Conservation (phyloP, 106 monocot species). For the Phalaenopsis aphrodite region DNA sequence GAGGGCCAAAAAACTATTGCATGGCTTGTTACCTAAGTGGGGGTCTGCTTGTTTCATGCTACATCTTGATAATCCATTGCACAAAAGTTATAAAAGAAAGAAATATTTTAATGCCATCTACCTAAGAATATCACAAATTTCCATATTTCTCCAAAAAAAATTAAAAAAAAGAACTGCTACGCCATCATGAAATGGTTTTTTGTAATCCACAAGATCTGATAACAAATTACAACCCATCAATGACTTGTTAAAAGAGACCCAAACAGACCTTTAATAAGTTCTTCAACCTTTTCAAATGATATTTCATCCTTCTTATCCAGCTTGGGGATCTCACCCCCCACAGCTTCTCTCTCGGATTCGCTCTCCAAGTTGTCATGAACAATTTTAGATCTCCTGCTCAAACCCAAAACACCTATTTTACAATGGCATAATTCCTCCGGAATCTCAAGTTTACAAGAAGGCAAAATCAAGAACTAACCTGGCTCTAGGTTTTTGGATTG, state of each 20-base stretch:
- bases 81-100: no score
- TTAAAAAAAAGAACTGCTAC: background rate
- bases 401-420: background rate
- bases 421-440: background rate
- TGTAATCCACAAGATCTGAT: background rate
- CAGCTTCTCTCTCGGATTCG: constrained; percentile 10
- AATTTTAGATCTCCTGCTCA: background rate
- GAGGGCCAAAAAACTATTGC: no score
- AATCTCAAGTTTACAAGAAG: background rate
- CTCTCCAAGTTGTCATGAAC: constrained; percentile 14
- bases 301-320: constrained; percentile 29
- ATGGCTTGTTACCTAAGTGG: no score
- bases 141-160: background rate
- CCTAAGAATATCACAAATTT: background rate
- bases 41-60: no score
- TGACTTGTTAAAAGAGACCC: background rate
- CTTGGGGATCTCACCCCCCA: constrained; percentile 17
- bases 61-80: no score
- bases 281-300: constrained; percentile 43
- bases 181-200: background rate
- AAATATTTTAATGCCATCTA: background rate
- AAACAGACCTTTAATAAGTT: constrained; percentile 52
- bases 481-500: constrained; percentile 28
- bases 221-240: background rate
- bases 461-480: constrained; percentile 21